Evolutionary conservation across 306 rosid species (phyloP), one percentile per base, ranked within the genome.

Genomic region (Phaseolus lunatus): DNA sequence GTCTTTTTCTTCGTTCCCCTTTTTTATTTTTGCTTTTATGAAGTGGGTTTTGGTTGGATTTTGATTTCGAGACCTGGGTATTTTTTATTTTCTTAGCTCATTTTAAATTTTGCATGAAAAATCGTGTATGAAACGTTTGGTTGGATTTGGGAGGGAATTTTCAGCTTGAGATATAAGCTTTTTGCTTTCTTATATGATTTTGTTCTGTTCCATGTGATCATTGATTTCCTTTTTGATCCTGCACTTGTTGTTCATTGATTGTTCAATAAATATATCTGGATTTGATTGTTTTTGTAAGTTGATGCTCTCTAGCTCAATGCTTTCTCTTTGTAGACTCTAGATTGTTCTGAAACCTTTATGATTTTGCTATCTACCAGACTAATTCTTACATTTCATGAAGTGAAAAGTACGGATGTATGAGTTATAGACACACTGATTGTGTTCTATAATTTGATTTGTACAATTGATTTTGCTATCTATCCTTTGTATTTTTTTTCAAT

Each of bases 41-140:
- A 61, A 16, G 67, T 59, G 67, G 67, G 41, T 7, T 15, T 27
- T 22, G 12, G 11, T 59, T 59, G 20, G 41, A 67, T 84, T 81
- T 54, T 80, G 61, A 22, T 73, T 83, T 75, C 48, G n/a, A 39
- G 73, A 78, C 70, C 63, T 52, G 57, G 64, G 11, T 47, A 3
- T 11, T 78, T 31, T 8, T 23, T 0, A 16, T 24, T 76, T 23
- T 77, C 11, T 5, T 68, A 26, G 24, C 3, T 56, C 1, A 35
- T 43, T 22, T 27, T 49, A 22, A 29, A 19, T 12, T 15, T 19
- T 8, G 8, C 9, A n/a, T 9, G 39, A 3, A 12, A 76, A 19
- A 50, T 50, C 19, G 16, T 47, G 19, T 61, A 44, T 63, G 69
- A 22, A 33, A 67, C 23, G 52, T 59, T 71, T 72, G 20, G 64